Evolutionary conservation across 2,329 filamentous ascomycete species (phyloP).

Genomic region (Elsinoe arachidis): DNA sequence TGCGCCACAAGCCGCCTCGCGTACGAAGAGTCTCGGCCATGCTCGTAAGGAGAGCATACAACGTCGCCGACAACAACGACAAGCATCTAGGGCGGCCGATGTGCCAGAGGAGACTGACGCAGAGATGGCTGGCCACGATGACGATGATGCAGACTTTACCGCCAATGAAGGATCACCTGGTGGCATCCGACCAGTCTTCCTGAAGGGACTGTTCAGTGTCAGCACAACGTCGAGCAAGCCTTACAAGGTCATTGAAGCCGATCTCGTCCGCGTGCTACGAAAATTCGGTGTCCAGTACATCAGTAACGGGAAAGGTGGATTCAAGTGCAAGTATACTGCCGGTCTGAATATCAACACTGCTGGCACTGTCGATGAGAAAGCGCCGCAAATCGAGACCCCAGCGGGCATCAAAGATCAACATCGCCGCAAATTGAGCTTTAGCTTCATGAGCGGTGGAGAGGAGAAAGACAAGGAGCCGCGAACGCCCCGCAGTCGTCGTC

Average conservation of each 20-base stretch:
- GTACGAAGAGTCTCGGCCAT: conserved; percentile 83
- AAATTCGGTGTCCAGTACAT: conserved; percentile 83
- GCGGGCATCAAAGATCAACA: conserved; percentile 49
- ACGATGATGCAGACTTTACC: conserved; percentile 33
- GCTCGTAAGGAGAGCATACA: conserved; percentile 88
- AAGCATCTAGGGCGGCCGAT: conserved; percentile 55
- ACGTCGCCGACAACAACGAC: conserved; percentile 59
- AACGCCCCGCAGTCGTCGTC: conserved; percentile 36
- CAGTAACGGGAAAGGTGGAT: conserved; percentile 80
- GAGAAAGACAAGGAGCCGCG: conserved; percentile 52
- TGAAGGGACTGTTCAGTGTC: conserved; percentile 95
- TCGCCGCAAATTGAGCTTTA: conserved; percentile 74
- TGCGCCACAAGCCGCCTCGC: conserved; percentile 51
- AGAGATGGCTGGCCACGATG: conserved; percentile 52
- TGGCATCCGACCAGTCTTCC: conserved; percentile 83
- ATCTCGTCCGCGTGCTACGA: conserved; percentile 82
- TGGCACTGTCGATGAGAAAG: conserved; percentile 20
- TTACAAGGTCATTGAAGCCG: conserved; percentile 71
- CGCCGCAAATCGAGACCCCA: conserved; percentile 31
- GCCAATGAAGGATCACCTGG: conserved; percentile 52
- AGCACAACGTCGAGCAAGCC: conserved; percentile 93
- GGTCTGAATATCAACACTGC: conserved; percentile 72
- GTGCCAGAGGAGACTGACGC: conserved; percentile 86
- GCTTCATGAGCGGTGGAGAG: conserved; percentile 55
- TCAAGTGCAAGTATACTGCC: conserved; percentile 77